Conservation (phyloP, 306 rosid genomes). For the Glycine tomentella region DNA sequence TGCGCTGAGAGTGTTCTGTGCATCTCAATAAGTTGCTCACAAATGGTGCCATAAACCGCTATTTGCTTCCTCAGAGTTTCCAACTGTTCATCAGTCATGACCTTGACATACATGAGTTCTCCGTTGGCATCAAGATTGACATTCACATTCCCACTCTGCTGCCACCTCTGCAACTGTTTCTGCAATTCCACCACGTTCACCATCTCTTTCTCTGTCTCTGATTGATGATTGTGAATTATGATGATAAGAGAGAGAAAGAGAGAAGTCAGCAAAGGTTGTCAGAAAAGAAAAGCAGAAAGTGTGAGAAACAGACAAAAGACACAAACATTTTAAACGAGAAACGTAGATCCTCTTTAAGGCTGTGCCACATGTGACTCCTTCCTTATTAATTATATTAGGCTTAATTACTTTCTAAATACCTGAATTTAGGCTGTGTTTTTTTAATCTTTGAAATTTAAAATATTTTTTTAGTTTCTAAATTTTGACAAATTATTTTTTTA, state of each 20-base stretch:
- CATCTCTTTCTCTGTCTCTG: constrained; percentile 1
- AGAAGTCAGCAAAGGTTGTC: constrained; percentile 10
- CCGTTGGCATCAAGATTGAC: constrained; percentile 42
- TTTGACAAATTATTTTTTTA: too few relatives aligned
- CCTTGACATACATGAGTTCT: constrained; percentile 73
- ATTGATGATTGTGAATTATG: background rate
- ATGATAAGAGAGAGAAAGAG: background rate
- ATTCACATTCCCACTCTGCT: constrained; percentile 39
- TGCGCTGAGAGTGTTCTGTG: constrained; percentile 80
- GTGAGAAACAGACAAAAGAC: constrained; percentile 46
- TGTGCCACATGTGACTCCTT: constrained; percentile 38
- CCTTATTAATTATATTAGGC: background rate
- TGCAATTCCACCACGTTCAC: constrained; percentile 73
- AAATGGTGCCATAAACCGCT: constrained; percentile 78
- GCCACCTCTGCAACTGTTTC: constrained; percentile 57
- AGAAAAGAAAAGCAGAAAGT: constrained; percentile 44
- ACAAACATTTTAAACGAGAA: constrained; percentile 21
- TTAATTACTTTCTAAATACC: too few relatives aligned
- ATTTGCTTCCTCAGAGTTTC: constrained; percentile 92
- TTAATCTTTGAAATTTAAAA: too few relatives aligned
- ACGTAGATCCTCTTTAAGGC: constrained; percentile 9
- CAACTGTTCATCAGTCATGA: constrained; percentile 95
- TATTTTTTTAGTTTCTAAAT: too few relatives aligned
- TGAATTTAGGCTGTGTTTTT: too few relatives aligned
- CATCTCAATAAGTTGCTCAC: constrained; percentile 87